Evolutionary conservation across 495 filamentous ascomycete genomes (phyloP), one percentile per base, ranked within the genome.

Genomic region (Clohesyomyces aquaticus): DNA sequence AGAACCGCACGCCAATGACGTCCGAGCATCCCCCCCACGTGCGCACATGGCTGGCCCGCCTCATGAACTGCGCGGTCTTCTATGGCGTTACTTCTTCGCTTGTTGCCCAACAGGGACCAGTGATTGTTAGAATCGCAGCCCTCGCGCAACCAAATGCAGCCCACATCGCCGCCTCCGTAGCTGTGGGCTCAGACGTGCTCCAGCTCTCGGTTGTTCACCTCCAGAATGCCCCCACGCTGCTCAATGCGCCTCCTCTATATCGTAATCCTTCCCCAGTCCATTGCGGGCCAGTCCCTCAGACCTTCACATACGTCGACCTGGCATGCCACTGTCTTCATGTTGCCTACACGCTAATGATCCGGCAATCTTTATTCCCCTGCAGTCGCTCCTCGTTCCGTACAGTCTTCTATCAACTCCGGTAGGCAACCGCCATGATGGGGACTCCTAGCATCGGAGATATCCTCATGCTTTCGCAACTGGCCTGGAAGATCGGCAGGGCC

Each of bases 401-500:
- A 29, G 16, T 19, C 42, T 22, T 27, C 46, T 28, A 61, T 66
- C 46, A 19, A n/a, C 46, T 22, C 9, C 21, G 29, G 48, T 48
- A 27, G 11, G 27, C 27, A 18, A 32, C 54, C 63, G 59, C 50
- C 26, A 68, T 67, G 70, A 26, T 59, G 14, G 46, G 53, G n/a
- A 57, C 67, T 8, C 69, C 70, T 0, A 76, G 72, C 2, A 74
- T 76, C 23, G 77, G 77, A 25, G 77, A 79, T 57, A 75, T 78
- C 32, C 62, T 79, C 38, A 71, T 77, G 68, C 71, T 79, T 3
- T 77, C 74, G 1, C 74, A 77, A 57, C 49, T 70, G 25, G 77
- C 77, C 12, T 78, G 74, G 73, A 75, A 73, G 59, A 72, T 77
- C 32, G 77, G 73, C 32, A 38, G 76, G 45, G 74, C 77, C 19